Evolutionary conservation across 768 basidiomycete genomes (phyloP).

Genomic region (Kwoniella newhampshirensis): DNA sequence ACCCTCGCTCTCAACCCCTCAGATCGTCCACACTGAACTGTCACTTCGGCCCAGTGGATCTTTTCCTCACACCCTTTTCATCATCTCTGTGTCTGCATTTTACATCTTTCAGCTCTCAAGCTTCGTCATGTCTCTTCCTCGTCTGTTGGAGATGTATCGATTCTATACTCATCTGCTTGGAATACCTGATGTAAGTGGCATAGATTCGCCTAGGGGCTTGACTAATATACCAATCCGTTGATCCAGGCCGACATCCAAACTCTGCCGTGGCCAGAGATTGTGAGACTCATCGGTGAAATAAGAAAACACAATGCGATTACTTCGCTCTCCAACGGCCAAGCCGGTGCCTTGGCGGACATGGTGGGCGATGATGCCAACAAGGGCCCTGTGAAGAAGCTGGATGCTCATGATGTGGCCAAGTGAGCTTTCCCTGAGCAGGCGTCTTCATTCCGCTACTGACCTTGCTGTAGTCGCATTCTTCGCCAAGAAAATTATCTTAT

Average conservation of each 20-base stretch:
- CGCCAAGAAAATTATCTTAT: conserved; percentile 98
- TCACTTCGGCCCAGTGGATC: conserved; percentile 26
- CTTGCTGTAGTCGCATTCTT: conserved; percentile 69
- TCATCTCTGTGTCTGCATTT: conserved; percentile 72
- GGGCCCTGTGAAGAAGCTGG: conserved; percentile 64
- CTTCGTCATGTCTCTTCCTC: conserved; percentile 70
- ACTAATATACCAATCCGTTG: not conserved
- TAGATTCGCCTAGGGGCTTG: not conserved
- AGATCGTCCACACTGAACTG: not conserved
- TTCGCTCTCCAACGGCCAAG: conserved; percentile 58
- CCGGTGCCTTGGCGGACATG: conserved; percentile 58
- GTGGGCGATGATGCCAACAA: conserved; percentile 56
- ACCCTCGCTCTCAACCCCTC: not conserved
- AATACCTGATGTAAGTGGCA: conserved; percentile 77
- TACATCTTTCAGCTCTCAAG: conserved; percentile 83
- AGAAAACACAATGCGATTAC: conserved; percentile 91
- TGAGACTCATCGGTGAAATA: conserved; percentile 82
- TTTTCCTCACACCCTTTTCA: conserved; percentile 45
- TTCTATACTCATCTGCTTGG: conserved; percentile 93
- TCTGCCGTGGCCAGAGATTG: conserved; percentile 93
- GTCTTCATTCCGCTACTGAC: conserved; percentile 1
- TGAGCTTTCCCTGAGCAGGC: conserved; percentile 24
- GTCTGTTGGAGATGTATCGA: conserved; percentile 88
- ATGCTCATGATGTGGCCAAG: conserved; percentile 97
- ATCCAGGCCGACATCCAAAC: conserved; percentile 91